Evolutionary conservation across 2,329 filamentous ascomycete species (phyloP).

Genomic region (Curvularia spicifera): DNA sequence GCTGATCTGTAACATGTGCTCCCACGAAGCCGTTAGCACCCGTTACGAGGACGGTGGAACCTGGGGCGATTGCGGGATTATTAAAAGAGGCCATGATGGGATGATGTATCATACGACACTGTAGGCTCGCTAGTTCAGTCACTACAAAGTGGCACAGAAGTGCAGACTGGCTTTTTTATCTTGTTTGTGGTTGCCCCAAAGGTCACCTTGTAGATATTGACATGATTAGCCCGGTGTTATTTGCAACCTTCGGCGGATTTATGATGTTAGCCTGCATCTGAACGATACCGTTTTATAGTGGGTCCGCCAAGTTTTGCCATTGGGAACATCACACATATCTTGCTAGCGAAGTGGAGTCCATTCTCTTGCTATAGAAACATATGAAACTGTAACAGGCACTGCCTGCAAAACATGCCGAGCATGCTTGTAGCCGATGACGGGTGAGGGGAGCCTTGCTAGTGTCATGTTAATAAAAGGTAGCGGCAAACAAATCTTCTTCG

Average conservation of each 20-base stretch:
- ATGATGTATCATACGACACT: too few relatives aligned
- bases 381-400: not conserved
- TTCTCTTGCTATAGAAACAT: not conserved
- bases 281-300: not conserved
- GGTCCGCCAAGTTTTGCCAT: not conserved
- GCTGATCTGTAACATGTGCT: constrained; percentile 40
- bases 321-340: not conserved
- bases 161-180: too few relatives aligned
- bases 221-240: not conserved
- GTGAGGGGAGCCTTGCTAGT: not conserved
- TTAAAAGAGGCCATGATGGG: too few relatives aligned
- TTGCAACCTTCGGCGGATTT: constrained; percentile 8
- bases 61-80: constrained; percentile 20
- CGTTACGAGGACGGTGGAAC: constrained; percentile 39
- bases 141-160: too few relatives aligned
- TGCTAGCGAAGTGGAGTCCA: not conserved
- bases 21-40: constrained; percentile 44
- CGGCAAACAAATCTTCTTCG: not conserved
- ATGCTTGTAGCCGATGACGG: not conserved
- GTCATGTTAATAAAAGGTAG: not conserved
- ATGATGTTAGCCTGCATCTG: not conserved
- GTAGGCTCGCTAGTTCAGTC: too few relatives aligned
- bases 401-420: constrained; percentile 6
- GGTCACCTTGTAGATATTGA: not conserved
- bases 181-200: not conserved